Base-by-base conservation (phyloP, 495 filamentous ascomycete genomes). In the Pseudoneurospora amorphoporcata region DNA sequence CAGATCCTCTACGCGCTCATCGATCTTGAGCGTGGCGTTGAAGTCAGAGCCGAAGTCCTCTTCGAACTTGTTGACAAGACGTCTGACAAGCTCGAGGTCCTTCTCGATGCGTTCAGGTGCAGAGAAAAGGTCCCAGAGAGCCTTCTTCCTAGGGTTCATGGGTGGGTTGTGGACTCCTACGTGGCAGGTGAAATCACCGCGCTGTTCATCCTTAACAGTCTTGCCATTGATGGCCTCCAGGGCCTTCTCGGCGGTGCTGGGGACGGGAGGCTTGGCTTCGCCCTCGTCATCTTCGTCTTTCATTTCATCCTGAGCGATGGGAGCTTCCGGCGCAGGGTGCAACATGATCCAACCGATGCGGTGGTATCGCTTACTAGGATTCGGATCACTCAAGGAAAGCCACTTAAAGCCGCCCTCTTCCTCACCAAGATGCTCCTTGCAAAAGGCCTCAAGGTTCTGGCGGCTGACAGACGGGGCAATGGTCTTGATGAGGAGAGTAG, bases 311-410 rank as follows among this genome's bases (percentile, higher is more conserved):
- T 89, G 84, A 40, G 87, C 84, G 6, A 80, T 80, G 14, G 84
- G 79, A 29, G 85, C 84, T 45, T 96, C 92, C 3, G 89, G 83
- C 14, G 90, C 88, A 47, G 94, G 92, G 79, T 98, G 83, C 8
- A 99, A 85, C 87, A 98, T 97, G 72, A 99, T 94, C 94, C 94
- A 99, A 29, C 96, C 95, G 84, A 99, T 99, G 2, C 95, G 90
- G 78, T 99, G 95, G 76, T 92, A 99, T 74, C 96, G 92, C 83
- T 99, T 99, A 72, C 91, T 89, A 0, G 96, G 95, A 77, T 98
- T 99, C 0, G 95, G 95, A 78, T 99, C 95, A 78, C 94, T 97
- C 53, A 98, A 86, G 71, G 94, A 97, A 9, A 97, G 85, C 90
- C 92, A 96, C 78, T 92, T 95, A 83, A 92, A 94, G 0, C 94